These are phyloP conservation scores for Geranomyces michiganensis DNA, from an alignment of 192 early-diverging fungal species.

Conservation along the genomic window DNA sequence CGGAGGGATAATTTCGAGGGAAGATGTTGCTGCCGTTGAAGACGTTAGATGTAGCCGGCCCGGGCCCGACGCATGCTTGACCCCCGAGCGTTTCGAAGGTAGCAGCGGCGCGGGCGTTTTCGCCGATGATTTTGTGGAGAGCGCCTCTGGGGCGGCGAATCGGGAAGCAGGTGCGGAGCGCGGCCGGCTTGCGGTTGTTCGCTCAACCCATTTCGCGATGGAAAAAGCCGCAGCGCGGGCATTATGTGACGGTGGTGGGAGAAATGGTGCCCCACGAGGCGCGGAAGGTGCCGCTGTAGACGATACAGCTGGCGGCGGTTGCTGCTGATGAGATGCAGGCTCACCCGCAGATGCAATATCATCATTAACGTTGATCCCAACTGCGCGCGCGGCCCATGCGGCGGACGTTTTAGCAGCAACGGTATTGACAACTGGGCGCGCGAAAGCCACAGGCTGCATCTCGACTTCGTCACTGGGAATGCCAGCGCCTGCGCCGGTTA, in stretches of 20 bases:
- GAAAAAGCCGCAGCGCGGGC: background rate
- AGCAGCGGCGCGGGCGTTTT: background rate
- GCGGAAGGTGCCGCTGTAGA: slow-evolving; percentile 2
- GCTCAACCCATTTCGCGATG: slow-evolving; percentile 3
- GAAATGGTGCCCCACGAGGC: background rate
- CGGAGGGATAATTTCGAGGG: background rate
- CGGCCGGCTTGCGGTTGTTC: background rate
- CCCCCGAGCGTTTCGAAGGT: background rate
- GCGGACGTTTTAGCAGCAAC: background rate
- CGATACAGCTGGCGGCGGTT: background rate
- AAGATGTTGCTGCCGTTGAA: background rate
- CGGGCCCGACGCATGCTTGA: background rate
- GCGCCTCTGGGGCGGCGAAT: background rate
- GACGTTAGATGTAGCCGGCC: background rate
- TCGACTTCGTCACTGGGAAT: background rate
- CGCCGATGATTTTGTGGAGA: background rate
- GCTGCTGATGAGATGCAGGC: background rate
- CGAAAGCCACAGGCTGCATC: background rate
- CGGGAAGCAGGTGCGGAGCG: background rate
- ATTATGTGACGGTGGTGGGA: slow-evolving; percentile 7
- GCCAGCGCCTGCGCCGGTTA: slow-evolving; percentile 11
- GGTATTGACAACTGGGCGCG: background rate
- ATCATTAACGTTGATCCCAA: background rate
- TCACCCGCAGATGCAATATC: background rate
- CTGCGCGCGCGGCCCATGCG: slow-evolving; percentile 9